Conservation (phyloP, 1,139 yeast species). For the Scheffersomyces stambukii region DNA sequence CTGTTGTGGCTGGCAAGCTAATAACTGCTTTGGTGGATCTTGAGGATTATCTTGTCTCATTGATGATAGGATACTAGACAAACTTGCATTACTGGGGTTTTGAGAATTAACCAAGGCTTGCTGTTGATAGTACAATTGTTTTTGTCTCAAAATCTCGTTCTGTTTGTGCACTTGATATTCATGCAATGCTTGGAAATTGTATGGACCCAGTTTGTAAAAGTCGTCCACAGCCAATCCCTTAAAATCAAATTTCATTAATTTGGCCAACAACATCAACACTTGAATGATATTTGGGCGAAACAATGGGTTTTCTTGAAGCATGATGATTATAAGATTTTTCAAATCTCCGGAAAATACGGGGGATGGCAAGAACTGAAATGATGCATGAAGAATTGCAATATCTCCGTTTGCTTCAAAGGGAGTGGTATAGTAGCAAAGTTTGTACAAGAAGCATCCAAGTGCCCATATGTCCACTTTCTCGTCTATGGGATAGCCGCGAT, state of each 20-base stretch:
- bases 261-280: conserved; percentile 34
- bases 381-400: conserved; percentile 65
- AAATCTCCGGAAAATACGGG: conserved; percentile 60
- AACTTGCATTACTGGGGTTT: conserved; percentile 8
- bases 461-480: conserved; percentile 86
- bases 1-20: too few species aligned
- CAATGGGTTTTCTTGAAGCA: conserved; percentile 75
- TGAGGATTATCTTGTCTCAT: conserved; percentile 1
- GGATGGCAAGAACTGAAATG: conserved; percentile 53
- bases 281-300: conserved; percentile 87
- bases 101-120: conserved; percentile 15
- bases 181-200: conserved; percentile 43
- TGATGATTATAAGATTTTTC: conserved; percentile 70
- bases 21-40: not conserved
- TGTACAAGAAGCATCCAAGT: conserved; percentile 70
- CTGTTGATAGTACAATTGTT: conserved; percentile 32
- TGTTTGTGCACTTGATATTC: conserved; percentile 42
- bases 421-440: conserved; percentile 73
- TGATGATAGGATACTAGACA: conserved; percentile 2
- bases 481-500: conserved; percentile 63
- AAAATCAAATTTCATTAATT: conserved; percentile 29
- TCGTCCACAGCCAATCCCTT: conserved; percentile 28
- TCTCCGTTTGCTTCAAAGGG: conserved; percentile 79
- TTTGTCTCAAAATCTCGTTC: conserved; percentile 31
- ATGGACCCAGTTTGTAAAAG: conserved; percentile 35